Evolutionary conservation across 2,329 filamentous ascomycete genomes (phyloP), one percentile per base, ranked within the genome.

Genomic region (Beauveria sp.): DNA sequence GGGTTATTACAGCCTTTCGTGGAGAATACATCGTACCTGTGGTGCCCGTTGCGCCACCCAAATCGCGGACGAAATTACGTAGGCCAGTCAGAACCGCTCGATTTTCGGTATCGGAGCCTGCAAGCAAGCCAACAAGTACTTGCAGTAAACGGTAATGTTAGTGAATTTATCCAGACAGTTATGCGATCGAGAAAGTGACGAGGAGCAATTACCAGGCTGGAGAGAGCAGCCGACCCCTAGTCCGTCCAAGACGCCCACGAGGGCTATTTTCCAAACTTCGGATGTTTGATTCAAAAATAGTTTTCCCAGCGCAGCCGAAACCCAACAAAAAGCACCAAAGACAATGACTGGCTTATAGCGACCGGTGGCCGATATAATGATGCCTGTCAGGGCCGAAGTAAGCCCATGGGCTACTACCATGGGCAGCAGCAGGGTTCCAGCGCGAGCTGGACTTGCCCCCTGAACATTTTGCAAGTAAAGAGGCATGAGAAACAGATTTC

Each of bases 331-430:
- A 9, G 42, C 43, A 24, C 54, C 54, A 31, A 31, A 48, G 9
- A 57, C 54, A 24, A 57, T 38, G n/a, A 57, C 54, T 38, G 54
- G 54, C 43, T 57, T 57, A 20, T 57, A 57, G 20, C 16, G 54
- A 38, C 54, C 54, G 2, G 54, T 49, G 10, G 54, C 43, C 1
- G 54, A 57, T 6, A 57, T 57, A 4, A 57, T 57, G 54, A 57
- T 57, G 43, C 54, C 54, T 10, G 54, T 57, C 43, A 57, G n/a
- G 7, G 54, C 54, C 14, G 54, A 57, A 16, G 54, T 57, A 16
- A 46, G 45, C n/a, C 54, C 54, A 26, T 57, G 54, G 12, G 43
- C 54, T 2, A 57, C 28, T 0, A 57, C 54, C 54, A 57, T 57
- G 10, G 54, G 54, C 43, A 57, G 26, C 43, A 57, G 20, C 26